These are phyloP conservation scores for Bidens hawaiensis DNA, from an alignment of 140 eudicot genomes.

Conservation along the genomic window DNA sequence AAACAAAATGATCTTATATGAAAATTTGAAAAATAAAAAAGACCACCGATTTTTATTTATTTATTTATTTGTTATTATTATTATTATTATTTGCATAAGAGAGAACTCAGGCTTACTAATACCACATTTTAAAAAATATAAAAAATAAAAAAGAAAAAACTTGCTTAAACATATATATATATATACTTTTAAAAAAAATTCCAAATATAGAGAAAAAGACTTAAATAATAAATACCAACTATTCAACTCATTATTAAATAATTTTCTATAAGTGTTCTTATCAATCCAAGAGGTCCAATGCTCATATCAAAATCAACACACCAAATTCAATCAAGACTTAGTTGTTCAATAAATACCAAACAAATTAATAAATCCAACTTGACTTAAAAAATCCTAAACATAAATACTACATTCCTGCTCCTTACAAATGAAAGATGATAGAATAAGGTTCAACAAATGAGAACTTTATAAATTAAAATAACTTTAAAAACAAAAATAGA, in stretches of 20 bases:
- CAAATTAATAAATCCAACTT: not conserved
- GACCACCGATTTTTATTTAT: not conserved
- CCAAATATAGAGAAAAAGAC: not conserved
- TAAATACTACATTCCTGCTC: not conserved
- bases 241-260: not conserved
- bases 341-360: not conserved
- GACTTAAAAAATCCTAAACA: not conserved
- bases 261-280: not conserved
- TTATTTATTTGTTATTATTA: too few species aligned
- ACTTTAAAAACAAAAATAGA: not conserved
- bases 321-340: too few species aligned
- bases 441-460: not conserved
- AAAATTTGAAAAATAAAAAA: not conserved
- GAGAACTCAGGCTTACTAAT: not conserved
- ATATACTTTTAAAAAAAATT: too few species aligned
- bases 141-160: not conserved
- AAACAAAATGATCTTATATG: not conserved
- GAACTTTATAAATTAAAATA: not conserved
- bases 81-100: not conserved
- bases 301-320: not conserved
- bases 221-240: not conserved
- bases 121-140: too few species aligned
- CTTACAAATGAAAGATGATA: constrained; percentile 3
- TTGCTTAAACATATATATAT: not conserved
- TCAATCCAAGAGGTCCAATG: not conserved